Evolutionary conservation across 495 filamentous ascomycete genomes (phyloP), one percentile per base, ranked within the genome.

Genomic region (Evernia prunastri): DNA sequence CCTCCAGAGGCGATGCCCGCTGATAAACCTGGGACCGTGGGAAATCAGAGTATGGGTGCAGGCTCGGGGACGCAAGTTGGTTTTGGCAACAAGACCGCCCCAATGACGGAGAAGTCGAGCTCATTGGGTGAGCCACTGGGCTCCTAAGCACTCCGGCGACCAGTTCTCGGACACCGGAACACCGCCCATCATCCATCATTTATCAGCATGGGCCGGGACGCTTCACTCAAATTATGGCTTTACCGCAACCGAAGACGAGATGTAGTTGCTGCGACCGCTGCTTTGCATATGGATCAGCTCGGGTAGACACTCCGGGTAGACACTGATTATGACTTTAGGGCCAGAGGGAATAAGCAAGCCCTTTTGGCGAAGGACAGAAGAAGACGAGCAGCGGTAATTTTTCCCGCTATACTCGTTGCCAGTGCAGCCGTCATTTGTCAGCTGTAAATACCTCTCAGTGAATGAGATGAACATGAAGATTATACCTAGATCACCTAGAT

Each of bases 101-200:
- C 75, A 10, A 70, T 70, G 17, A 25, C 68, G 17, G 51, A 54
- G 23, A 73, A 73, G 58, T 67, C 59, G 4, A 70, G 65, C 59
- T 71, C 72, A 31, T 58, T 74, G 47, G 76, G 75, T 7, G 75
- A 78, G 67, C 71, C 67, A 5, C 39, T 77, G 39, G 69, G 69
- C 13, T 62, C 65, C 45, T 69, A 59, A 66, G 61, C 33, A 49
- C 1, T 4, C 4, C 20, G 9, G 31, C 27, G 17, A 33, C 1
- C 23, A 35, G 15, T 20, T 0, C 56, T 37, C 56, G 31, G n/a
- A 39, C 31, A 40, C 23, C 25, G 27, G 31, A 37, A 39, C 31
- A 40, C 23, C 25, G 27, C 25, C 40, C 49, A 29, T 17, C 6
- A 15, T 29, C 0, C 8, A 9, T 33, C 8, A 17, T n/a, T n/a